phyloP scores from a whole-genome alignment of 169 alveolate species.

The Perkinsus olseni region DNA sequence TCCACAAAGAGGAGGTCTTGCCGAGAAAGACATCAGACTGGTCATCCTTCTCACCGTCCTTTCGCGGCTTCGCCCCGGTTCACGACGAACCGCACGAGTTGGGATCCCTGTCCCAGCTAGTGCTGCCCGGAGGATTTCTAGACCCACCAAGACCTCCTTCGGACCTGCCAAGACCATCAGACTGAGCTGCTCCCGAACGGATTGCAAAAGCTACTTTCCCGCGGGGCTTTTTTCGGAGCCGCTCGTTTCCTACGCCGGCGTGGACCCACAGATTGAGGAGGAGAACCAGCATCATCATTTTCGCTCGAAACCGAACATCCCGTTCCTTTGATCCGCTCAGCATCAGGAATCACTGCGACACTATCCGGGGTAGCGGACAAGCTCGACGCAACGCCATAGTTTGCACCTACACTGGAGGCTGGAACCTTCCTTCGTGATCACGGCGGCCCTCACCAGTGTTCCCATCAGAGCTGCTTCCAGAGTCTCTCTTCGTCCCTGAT shows the following conservation, averaged over 20 bases:
- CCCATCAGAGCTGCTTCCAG: not conserved
- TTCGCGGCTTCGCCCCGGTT: not conserved
- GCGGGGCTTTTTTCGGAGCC: not conserved
- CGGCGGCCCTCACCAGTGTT: not conserved
- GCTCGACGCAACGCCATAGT: not conserved
- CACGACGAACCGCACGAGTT: not conserved
- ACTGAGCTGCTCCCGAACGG: not conserved
- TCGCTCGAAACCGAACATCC: not conserved
- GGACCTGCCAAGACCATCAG: not conserved
- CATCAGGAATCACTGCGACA: not conserved
- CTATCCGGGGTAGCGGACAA: not conserved
- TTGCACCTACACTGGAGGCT: not conserved
- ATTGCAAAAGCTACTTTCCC: not conserved
- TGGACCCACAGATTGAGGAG: not conserved
- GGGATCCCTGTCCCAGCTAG: not conserved
- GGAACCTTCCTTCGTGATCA: too few species aligned
- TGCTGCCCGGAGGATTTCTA: not conserved
- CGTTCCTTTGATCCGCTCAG: not conserved
- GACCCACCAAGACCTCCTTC: not conserved
- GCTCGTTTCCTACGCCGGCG: not conserved
- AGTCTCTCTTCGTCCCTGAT: not conserved
- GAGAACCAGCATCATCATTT: not conserved
- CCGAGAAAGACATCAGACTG: too few species aligned
- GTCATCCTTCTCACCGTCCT: too few species aligned
- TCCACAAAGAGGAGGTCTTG: too few species aligned